Base-by-base conservation (phyloP, 164 flowering plant genomes). In the Vitis cinerea region DNA sequence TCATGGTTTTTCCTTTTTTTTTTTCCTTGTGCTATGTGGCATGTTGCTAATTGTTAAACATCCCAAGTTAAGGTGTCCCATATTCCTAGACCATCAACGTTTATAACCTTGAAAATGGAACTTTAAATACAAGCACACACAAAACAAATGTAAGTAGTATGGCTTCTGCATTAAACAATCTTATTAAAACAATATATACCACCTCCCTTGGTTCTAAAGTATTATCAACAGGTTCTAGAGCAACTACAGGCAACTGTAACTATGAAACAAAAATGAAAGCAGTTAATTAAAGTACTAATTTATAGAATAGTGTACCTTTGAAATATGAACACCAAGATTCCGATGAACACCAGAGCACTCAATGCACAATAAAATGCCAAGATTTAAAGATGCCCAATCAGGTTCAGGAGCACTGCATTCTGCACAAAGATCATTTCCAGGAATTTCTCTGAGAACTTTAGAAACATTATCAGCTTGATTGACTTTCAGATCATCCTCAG, bases 301-400 rank as follows among this genome's bases (percentile, higher is more conserved):
- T 8, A 13, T 50, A 62, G n/a, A 15, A 10, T 44, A 53, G 7
- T 31, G 69, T 65, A 91, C 99, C 97, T 94, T 94, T 72, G 99
- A 92, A 76, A 91, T 77, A 80, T 94, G 99, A 77, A 94, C 99
- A 59, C 98, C 99, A 79, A 92, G 97, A 81, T 92, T 94, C 47
- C 99, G 88, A 71, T 94, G 99, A 72, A 85, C 92, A 55, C 99
- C 97, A 72, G 99, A 94, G 84, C 99, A 94, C 71, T 91, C 93
- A 64, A 94, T 92, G 81, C 99, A 94, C 52, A 94, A 59, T 63
- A 92, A 78, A 67, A 91, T 77, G 30, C 98, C 99, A 76, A 94
- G 90, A 81, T 94, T 94, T 61, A 94, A 80, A 63, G 99, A 94
- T 19, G 99, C 97, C 98, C 99, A 94, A 61, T 92, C 97, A 59